Conservation (phyloP, 345 rosid species). For the Alliaria petiolata region DNA sequence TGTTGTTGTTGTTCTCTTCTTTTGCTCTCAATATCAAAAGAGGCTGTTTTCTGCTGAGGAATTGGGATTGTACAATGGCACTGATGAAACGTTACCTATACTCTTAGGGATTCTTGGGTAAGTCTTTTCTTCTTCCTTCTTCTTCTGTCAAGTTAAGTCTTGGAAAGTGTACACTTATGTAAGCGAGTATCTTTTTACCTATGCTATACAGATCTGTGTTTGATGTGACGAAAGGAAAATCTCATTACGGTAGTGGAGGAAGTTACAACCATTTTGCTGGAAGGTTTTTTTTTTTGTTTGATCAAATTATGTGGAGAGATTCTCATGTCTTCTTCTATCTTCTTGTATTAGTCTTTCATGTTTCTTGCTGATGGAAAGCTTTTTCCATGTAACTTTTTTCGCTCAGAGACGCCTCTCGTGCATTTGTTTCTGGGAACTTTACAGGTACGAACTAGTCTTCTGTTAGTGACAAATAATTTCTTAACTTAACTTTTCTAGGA, state of each 20-base stretch:
- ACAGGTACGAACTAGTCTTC: slow-evolving; percentile 50
- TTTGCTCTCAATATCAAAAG: slow-evolving; percentile 14
- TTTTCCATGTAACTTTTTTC: background rate
- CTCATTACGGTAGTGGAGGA: slow-evolving; percentile 87
- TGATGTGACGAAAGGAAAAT: slow-evolving; percentile 90
- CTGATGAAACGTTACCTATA: slow-evolving; percentile 64
- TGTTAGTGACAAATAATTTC: background rate
- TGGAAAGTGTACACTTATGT: background rate
- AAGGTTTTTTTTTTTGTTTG: slow-evolving; percentile 50
- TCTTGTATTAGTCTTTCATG: background rate
- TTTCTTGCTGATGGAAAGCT: slow-evolving; percentile 13
- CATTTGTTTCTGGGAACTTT: slow-evolving; percentile 94
- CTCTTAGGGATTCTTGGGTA: slow-evolving; percentile 90
- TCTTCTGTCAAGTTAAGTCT: too few species aligned
- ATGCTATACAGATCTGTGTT: slow-evolving; percentile 67
- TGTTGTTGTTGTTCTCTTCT: too few species aligned
- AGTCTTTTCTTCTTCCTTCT: background rate
- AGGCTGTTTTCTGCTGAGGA: slow-evolving; percentile 68
- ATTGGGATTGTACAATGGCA: slow-evolving; percentile 74
- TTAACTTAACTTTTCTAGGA: background rate
- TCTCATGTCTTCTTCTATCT: background rate
- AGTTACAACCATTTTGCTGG: slow-evolving; percentile 93
- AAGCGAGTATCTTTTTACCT: background rate
- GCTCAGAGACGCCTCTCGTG: slow-evolving; percentile 87
- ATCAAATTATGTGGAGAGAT: background rate